Evolutionary conservation across 768 basidiomycete genomes (phyloP).

Genomic region (Mycena galopus): DNA sequence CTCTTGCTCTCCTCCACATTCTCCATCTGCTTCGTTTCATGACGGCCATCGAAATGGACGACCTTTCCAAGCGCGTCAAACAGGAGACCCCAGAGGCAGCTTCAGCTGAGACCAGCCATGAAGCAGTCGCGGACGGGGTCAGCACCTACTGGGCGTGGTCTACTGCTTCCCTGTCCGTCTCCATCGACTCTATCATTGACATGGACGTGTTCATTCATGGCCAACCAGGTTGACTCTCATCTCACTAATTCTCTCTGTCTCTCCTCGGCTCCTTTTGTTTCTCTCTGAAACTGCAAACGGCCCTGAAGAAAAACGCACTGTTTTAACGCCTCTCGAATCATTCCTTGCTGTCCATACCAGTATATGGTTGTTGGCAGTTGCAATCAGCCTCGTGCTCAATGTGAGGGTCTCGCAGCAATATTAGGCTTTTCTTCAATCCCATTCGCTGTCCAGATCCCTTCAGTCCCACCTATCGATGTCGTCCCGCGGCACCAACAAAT

Average conservation of each 20-base stretch:
- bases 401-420: conserved; percentile 51
- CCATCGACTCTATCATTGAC: background rate
- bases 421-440: conserved; percentile 16
- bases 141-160: conserved; percentile 57
- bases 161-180: conserved; percentile 50
- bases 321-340: conserved; percentile 74
- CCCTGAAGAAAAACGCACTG: conserved; percentile 50
- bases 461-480: conserved; percentile 53
- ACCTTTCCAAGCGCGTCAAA: conserved; percentile 43
- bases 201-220: conserved; percentile 1
- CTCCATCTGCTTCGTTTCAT: conserved; percentile 38
- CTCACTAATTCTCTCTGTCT: conserved; percentile 58
- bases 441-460: conserved; percentile 55
- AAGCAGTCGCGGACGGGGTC: conserved; percentile 32
- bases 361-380: conserved; percentile 68
- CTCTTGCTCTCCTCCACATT: background rate
- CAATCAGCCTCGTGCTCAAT: conserved; percentile 69
- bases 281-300: conserved; percentile 60
- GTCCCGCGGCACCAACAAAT: conserved; percentile 41
- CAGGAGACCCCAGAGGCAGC: conserved; percentile 26
- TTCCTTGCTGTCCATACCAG: conserved; percentile 80
- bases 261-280: conserved; percentile 78
- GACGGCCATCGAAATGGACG: conserved; percentile 55
- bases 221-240: conserved; percentile 48
- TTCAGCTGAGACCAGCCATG: background rate